phyloP scores from a whole-genome alignment of 805 yeast species.

The Candida krabiensis region DNA sequence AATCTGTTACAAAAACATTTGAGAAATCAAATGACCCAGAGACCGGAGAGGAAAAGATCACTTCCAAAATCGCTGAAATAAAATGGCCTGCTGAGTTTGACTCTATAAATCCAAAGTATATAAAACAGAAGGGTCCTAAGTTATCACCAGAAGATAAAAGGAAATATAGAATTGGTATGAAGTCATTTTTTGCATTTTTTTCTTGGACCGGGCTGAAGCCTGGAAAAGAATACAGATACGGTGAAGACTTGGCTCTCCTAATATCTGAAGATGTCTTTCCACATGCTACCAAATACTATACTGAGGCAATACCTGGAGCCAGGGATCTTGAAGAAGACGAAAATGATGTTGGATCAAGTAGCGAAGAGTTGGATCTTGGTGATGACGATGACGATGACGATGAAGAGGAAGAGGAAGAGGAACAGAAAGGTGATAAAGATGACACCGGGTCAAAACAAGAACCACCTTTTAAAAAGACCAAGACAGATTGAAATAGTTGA shows the following conservation, averaged over 20 bases:
- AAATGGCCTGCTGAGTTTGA: slow-evolving; percentile 70
- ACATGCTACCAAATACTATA: slow-evolving; percentile 78
- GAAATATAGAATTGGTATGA: slow-evolving; percentile 68
- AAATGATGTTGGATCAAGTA: slow-evolving; percentile 36
- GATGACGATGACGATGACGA: slow-evolving; percentile 47
- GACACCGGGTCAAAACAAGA: too few species aligned
- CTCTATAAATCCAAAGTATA: slow-evolving; percentile 52
- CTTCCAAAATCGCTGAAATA: slow-evolving; percentile 54
- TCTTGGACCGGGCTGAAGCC: slow-evolving; percentile 79
- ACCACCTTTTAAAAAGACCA: slow-evolving; percentile 7
- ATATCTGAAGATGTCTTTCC: slow-evolving; percentile 82
- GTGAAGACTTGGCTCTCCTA: slow-evolving; percentile 73
- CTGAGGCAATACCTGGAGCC: slow-evolving; percentile 65
- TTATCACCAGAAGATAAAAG: slow-evolving; percentile 55
- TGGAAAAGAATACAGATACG: slow-evolving; percentile 74
- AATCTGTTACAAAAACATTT: slow-evolving; percentile 62
- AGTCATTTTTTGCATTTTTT: slow-evolving; percentile 86
- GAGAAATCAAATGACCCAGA: slow-evolving; percentile 42
- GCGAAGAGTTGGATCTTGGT: slow-evolving; percentile 53
- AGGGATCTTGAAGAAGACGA: slow-evolving; percentile 57
- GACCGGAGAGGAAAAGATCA: slow-evolving; percentile 54
- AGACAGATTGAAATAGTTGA: too few species aligned
- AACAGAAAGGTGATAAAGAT: neutral
- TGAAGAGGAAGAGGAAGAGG: too few species aligned
- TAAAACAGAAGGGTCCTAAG: slow-evolving; percentile 40